phyloP scores from a whole-genome alignment of 73 alveolate species.

The Diophrys appendiculata region DNA sequence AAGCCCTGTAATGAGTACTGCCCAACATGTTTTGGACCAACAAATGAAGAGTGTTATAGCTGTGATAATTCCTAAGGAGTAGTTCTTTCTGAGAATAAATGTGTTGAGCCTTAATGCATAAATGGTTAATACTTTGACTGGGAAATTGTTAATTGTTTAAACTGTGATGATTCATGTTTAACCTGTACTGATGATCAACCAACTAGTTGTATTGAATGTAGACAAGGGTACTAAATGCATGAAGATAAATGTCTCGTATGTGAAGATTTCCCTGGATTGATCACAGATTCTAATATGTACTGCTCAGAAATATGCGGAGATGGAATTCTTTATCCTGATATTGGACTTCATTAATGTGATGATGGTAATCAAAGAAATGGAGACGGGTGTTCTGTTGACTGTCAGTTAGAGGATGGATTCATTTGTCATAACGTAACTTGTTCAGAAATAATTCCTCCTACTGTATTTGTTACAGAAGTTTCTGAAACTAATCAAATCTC shows the following conservation, averaged over 20 bases:
- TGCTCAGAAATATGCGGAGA: slow-evolving; percentile 29
- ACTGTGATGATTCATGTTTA: not conserved
- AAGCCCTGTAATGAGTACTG: not conserved
- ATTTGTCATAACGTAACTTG: slow-evolving; percentile 28
- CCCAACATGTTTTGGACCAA: not conserved
- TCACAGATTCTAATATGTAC: not conserved
- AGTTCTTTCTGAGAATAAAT: too few species aligned
- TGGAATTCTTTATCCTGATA: not conserved
- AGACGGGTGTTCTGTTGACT: slow-evolving; percentile 47
- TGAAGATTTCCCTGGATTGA: not conserved
- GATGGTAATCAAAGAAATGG: slow-evolving; percentile 25
- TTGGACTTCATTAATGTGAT: slow-evolving; percentile 23
- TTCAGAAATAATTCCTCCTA: slow-evolving; percentile 11
- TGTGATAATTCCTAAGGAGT: not conserved
- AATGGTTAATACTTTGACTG: not conserved
- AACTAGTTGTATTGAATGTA: not conserved
- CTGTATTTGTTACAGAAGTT: not conserved
- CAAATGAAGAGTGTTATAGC: not conserved
- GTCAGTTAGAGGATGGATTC: slow-evolving; percentile 43
- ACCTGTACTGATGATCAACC: not conserved
- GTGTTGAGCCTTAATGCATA: not conserved
- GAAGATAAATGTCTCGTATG: not conserved
- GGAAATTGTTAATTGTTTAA: not conserved
- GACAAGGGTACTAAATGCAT: not conserved
- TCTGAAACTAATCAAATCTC: not conserved